Evolutionary conservation across 1,139 yeast genomes (phyloP).

Genomic region (Yamadazyma jaroonii): DNA sequence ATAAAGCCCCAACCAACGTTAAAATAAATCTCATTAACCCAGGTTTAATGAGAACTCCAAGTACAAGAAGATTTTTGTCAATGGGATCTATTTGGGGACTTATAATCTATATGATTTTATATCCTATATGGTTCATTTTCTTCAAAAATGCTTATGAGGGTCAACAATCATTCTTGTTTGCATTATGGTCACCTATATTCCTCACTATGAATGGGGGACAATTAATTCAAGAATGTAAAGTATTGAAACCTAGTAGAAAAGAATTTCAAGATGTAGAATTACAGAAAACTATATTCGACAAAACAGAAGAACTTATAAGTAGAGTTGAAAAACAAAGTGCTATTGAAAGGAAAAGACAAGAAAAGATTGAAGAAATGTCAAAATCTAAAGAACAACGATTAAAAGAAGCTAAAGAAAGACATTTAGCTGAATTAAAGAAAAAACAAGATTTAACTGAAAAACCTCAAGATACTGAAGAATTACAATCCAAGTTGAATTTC

Average conservation of each 20-base stretch:
- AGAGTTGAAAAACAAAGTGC: conserved; percentile 71
- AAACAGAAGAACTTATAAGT: conserved; percentile 56
- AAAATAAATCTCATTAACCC: conserved; percentile 83
- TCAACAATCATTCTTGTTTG: conserved; percentile 72
- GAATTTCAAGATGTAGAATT: conserved; percentile 64
- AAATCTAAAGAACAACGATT: conserved; percentile 18
- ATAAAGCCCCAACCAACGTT: conserved; percentile 65
- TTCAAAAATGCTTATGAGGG: conserved; percentile 76
- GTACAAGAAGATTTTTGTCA: conserved; percentile 74
- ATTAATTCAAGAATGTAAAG: conserved; percentile 68
- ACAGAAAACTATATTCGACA: conserved; percentile 60
- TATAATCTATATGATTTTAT: conserved; percentile 59
- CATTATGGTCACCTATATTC: conserved; percentile 70
- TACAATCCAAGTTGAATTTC: conserved; percentile 30
- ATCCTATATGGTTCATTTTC: conserved; percentile 81
- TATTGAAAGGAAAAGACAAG: conserved; percentile 49
- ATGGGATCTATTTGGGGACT: conserved; percentile 77
- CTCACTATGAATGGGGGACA: conserved; percentile 59
- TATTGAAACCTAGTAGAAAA: conserved; percentile 55
- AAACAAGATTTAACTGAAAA: conserved; percentile 29
- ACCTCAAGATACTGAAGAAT: conserved; percentile 33
- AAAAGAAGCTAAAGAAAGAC: conserved; percentile 16
- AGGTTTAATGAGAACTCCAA: conserved; percentile 84
- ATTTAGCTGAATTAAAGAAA: conserved; percentile 15
- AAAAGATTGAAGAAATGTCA: conserved; percentile 18